phyloP scores from a whole-genome alignment of 2,329 filamentous ascomycete genomes.

The Celoporthe dispersa region DNA sequence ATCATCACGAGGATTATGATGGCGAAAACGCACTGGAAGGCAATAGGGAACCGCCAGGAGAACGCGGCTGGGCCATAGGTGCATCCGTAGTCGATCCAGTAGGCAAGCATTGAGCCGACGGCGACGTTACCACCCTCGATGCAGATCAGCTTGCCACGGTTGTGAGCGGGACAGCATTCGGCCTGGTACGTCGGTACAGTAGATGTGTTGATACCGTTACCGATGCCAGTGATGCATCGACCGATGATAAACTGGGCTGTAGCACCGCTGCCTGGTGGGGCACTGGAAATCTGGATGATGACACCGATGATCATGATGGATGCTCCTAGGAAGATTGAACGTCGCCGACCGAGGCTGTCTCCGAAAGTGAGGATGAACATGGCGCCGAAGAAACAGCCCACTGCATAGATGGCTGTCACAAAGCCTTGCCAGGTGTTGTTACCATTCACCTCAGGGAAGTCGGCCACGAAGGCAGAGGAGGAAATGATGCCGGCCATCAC shows the following conservation, averaged over 20 bases:
- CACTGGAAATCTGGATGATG: conserved; percentile 55
- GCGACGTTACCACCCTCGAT: conserved; percentile 53
- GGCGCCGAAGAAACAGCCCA: conserved; percentile 48
- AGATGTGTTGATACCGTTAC: conserved; percentile 54
- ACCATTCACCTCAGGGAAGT: conserved; percentile 39
- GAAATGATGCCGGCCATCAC: conserved; percentile 29
- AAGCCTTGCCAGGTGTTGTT: conserved; percentile 42
- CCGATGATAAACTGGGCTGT: conserved; percentile 54
- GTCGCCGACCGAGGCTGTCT: conserved; percentile 58
- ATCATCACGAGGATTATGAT: conserved; percentile 45
- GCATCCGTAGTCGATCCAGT: conserved; percentile 48
- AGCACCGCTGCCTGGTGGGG: conserved; percentile 50
- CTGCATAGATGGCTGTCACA: conserved; percentile 47
- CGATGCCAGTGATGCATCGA: conserved; percentile 54
- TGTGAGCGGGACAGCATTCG: conserved; percentile 51
- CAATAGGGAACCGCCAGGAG: conserved; percentile 46
- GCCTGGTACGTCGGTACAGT: conserved; percentile 50
- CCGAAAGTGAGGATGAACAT: conserved; percentile 48
- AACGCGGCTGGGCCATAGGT: conserved; percentile 40
- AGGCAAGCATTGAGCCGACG: conserved; percentile 48
- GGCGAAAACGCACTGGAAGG: conserved; percentile 50
- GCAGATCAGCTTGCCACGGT: conserved; percentile 64
- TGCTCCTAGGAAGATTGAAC: conserved; percentile 57
- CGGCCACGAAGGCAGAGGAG: conserved; percentile 18
- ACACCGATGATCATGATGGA: conserved; percentile 60